Conservation (phyloP, 2,329 filamentous ascomycete genomes). For the Fusarium liriodendri region DNA sequence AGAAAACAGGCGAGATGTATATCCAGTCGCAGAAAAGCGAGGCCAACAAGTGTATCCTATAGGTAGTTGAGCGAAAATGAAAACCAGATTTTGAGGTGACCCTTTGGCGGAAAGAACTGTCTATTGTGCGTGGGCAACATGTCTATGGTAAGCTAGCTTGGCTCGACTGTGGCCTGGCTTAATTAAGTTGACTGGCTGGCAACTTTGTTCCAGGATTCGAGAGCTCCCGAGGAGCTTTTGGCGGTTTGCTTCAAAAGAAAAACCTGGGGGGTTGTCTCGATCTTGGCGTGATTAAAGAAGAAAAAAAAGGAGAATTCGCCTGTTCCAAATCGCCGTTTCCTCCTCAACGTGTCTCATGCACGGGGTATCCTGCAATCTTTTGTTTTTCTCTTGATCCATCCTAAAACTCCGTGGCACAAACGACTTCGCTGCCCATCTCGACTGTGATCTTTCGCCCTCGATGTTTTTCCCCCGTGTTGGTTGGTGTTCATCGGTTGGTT, state of each 20-base stretch:
- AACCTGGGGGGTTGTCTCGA: conserved; percentile 1
- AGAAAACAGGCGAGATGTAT: neutral
- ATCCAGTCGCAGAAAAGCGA: neutral
- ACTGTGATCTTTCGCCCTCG: conserved; percentile 16
- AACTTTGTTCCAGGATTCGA: conserved; percentile 26
- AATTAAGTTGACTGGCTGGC: conserved; percentile 23
- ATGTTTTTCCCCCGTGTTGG: conserved; percentile 15
- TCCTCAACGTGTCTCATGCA: conserved; percentile 22
- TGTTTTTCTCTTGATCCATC: conserved; percentile 8
- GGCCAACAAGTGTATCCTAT: neutral
- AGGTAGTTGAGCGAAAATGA: neutral
- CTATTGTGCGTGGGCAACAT: conserved; percentile 49
- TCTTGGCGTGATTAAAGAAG: neutral
- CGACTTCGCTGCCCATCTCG: conserved; percentile 33
- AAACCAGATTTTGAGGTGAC: neutral
- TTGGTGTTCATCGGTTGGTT: neutral
- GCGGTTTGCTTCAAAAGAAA: conserved; percentile 7
- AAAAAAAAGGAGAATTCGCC: conserved; percentile 11
- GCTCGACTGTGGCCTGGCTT: conserved; percentile 34
- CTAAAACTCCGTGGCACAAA: conserved; percentile 33
- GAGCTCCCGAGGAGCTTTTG: conserved; percentile 3
- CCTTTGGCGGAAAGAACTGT: conserved; percentile 41
- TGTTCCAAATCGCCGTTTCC: conserved; percentile 22
- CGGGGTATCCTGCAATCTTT: conserved; percentile 35
- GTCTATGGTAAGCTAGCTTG: conserved; percentile 44